These are phyloP conservation scores for Lenzites betulinus DNA, from an alignment of 768 basidiomycete species.

Conservation along the genomic window DNA sequence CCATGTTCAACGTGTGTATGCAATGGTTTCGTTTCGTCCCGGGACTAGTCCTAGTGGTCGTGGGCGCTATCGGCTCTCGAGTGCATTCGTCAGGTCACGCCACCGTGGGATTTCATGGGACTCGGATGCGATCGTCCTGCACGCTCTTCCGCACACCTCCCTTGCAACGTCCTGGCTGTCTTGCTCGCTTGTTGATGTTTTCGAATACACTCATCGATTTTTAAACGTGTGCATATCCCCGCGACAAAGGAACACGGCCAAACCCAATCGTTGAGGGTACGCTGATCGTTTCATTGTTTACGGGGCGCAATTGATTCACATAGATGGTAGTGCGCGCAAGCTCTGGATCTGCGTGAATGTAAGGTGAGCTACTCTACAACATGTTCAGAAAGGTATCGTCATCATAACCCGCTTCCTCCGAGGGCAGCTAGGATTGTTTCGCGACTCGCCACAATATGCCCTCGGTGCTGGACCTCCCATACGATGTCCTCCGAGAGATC, in stretches of 20 bases:
- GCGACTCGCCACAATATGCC: background rate
- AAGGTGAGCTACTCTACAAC: background rate
- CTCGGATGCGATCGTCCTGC: background rate
- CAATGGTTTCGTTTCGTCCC: too few species aligned
- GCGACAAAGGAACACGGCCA: too few species aligned
- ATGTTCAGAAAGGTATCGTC: background rate
- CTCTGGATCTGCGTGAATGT: background rate
- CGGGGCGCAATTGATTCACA: too few species aligned
- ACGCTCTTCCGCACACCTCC: too few species aligned
- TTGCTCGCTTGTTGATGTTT: background rate
- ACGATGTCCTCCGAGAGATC: conserved; percentile 23
- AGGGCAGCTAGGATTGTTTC: background rate
- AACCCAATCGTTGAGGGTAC: too few species aligned
- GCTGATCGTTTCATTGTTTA: too few species aligned
- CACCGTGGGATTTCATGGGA: too few species aligned
- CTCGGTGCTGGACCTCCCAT: conserved; percentile 20
- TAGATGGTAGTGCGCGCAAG: background rate
- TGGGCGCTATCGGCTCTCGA: too few species aligned
- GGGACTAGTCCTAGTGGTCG: too few species aligned
- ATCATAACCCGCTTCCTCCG: background rate
- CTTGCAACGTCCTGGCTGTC: background rate
- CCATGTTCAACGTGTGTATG: too few species aligned
- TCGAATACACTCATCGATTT: background rate
- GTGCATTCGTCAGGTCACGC: too few species aligned
- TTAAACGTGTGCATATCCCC: too few species aligned